Evolutionary conservation across 2,329 filamentous ascomycete genomes (phyloP).

Genomic region (Dactylella cylindrospora): DNA sequence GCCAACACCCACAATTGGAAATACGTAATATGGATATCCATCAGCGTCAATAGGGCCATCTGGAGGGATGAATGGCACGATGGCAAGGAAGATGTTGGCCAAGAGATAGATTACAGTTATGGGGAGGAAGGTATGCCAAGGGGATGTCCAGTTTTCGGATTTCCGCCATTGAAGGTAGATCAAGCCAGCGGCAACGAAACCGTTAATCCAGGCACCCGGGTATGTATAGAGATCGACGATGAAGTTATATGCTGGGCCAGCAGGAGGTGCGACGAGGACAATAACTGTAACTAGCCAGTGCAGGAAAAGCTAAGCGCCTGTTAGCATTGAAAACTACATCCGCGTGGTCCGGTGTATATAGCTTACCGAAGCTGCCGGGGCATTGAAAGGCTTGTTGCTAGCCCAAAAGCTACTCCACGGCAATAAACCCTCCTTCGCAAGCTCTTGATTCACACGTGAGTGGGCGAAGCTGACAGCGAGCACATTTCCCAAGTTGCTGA

Average conservation of each 20-base stretch:
- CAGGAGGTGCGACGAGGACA: constrained; percentile 66
- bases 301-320: constrained; percentile 60
- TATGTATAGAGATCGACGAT: constrained; percentile 62
- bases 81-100: constrained; percentile 58
- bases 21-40: constrained; percentile 61
- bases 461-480: constrained; percentile 64
- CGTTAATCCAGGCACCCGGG: constrained; percentile 60
- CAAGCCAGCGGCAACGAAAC: constrained; percentile 58
- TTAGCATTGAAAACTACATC: too few species aligned
- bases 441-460: constrained; percentile 57
- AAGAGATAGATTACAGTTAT: constrained; percentile 58
- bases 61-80: constrained; percentile 62
- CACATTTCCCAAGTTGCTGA: constrained; percentile 65
- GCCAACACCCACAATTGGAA: constrained; percentile 60
- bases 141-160: constrained; percentile 59
- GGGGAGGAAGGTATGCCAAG: constrained; percentile 58
- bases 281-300: constrained; percentile 68
- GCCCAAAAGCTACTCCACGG: constrained; percentile 69
- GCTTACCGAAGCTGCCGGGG: constrained; percentile 61
- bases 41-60: constrained; percentile 53
- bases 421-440: constrained; percentile 69
- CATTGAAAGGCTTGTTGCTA: constrained; percentile 67
- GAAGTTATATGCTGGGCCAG: constrained; percentile 69
- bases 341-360: constrained; percentile 27
- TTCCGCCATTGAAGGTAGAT: constrained; percentile 58